Percentiles rank a stretch among this genome's conserved stretches.
Conservation (phyloP, 1,139 yeast species). For the Sugiyamaella japonica region DNA sequence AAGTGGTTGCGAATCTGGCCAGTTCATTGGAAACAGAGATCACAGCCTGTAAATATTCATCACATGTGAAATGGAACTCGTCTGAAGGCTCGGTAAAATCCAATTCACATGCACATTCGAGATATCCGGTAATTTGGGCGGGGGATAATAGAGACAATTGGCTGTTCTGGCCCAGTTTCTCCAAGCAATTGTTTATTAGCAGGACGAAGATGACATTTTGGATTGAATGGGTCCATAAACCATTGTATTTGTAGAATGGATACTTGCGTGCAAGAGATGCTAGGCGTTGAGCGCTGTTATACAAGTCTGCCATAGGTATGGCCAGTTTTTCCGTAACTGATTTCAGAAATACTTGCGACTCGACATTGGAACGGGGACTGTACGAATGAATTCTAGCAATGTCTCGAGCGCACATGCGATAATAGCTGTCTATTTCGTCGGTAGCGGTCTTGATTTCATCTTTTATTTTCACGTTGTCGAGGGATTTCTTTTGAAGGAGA, state of each 20-base stretch:
- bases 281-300: constrained; percentile 7
- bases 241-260: constrained; percentile 34
- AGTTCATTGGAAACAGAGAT: constrained; percentile 36
- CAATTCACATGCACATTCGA: constrained; percentile 11
- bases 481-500: constrained; percentile 14
- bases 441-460: constrained; percentile 20
- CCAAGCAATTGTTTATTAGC: constrained; percentile 6
- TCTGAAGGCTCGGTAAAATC: constrained; percentile 17
- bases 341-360: constrained; percentile 3
- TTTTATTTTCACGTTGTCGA: constrained; percentile 12
- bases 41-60: constrained; percentile 39
- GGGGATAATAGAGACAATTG: constrained; percentile 4
- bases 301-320: constrained; percentile 6
- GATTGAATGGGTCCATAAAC: constrained; percentile 30
- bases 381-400: constrained; percentile 24
- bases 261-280: constrained; percentile 16
- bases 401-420: constrained; percentile 20
- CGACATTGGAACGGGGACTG: constrained; percentile 1
- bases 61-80: constrained; percentile 32
- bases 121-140: not conserved
- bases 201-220: constrained; percentile 30
- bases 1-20: constrained; percentile 37
- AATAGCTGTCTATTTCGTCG: constrained; percentile 20
- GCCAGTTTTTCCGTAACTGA: constrained; percentile 3
- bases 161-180: not conserved